Evolutionary conservation across 257 asterid species (phyloP).

Genomic region (Cinchona pubescens): DNA sequence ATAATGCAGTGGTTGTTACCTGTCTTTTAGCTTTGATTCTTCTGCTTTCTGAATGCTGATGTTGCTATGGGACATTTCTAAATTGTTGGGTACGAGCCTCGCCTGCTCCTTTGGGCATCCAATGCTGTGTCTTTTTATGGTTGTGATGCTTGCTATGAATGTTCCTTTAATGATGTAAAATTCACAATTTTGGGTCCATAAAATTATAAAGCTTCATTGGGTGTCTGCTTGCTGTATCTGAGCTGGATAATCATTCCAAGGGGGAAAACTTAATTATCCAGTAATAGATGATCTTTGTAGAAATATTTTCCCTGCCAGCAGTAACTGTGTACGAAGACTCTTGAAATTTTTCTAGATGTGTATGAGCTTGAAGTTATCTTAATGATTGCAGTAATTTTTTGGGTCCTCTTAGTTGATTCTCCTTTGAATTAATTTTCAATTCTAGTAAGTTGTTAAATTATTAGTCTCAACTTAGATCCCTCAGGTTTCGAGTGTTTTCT

Average conservation of each 20-base stretch:
- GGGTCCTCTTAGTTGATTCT: background rate
- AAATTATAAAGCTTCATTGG: background rate
- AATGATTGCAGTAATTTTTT: background rate
- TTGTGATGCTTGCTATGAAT: background rate
- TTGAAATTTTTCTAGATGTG: background rate
- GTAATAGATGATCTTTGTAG: background rate
- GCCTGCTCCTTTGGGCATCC: background rate
- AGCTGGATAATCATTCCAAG: background rate
- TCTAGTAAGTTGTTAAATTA: background rate
- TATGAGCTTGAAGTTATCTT: background rate
- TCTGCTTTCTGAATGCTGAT: conserved; percentile 19
- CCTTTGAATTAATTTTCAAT: background rate
- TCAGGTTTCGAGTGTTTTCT: background rate
- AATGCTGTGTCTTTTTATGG: background rate
- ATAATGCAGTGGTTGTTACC: background rate
- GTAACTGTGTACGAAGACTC: background rate
- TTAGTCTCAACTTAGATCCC: background rate
- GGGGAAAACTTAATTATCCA: background rate
- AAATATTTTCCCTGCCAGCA: background rate
- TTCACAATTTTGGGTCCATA: background rate
- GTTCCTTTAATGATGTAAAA: background rate
- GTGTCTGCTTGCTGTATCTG: background rate
- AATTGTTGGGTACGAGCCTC: background rate
- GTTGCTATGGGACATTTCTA: background rate
- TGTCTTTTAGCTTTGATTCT: conserved; percentile 13